phyloP scores from a whole-genome alignment of 2,329 filamentous ascomycete genomes.

The Thielaviopsis punctulata region DNA sequence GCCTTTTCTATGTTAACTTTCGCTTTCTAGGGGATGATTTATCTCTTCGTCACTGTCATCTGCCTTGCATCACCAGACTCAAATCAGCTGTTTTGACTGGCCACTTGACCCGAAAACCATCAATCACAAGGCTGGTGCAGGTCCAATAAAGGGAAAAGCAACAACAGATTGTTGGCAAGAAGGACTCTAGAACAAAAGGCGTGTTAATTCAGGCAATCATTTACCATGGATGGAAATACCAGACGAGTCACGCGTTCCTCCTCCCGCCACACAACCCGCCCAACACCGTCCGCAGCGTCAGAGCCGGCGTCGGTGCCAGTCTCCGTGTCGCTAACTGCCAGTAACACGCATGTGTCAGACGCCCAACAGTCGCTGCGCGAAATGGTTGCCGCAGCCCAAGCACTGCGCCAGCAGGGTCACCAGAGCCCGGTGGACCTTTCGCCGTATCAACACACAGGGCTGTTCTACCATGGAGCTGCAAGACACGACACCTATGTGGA shows the following conservation, averaged over 20 bases:
- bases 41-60: not conserved
- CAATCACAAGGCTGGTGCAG: not conserved
- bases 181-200: not conserved
- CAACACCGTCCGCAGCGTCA: not conserved
- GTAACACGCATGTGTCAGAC: not conserved
- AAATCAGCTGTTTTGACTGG: not conserved
- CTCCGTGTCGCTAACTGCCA: not conserved
- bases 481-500: not conserved
- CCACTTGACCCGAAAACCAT: not conserved
- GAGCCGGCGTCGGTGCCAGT: not conserved
- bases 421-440: not conserved
- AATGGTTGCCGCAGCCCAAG: not conserved
- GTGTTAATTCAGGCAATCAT: not conserved
- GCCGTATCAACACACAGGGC: not conserved
- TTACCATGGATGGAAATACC: not conserved
- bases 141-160: not conserved
- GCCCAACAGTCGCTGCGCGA: not conserved
- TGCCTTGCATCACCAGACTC: not conserved
- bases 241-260: not conserved
- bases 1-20: not conserved
- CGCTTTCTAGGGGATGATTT: not conserved
- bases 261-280: not conserved
- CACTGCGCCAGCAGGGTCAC: not conserved
- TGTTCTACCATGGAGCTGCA: not conserved
- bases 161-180: not conserved